Conservation (phyloP, 441 rosid genomes). For the Croton laevigatus region DNA sequence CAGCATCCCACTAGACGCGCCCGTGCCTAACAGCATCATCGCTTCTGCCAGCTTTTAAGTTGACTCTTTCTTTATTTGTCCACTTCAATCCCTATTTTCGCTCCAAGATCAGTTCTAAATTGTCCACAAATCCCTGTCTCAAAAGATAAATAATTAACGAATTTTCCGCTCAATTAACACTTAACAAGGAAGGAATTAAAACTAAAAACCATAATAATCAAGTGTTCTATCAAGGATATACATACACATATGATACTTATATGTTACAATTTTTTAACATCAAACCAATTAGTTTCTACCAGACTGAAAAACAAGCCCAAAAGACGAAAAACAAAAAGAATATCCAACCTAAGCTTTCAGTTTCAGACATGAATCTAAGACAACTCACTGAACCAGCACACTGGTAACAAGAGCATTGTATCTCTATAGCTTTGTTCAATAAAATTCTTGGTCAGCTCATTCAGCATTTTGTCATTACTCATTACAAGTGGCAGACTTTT, state of each 20-base stretch:
- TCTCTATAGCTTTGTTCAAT: not conserved
- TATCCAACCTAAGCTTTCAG: not conserved
- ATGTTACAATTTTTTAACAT: not conserved
- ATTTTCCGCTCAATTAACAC: too few species aligned
- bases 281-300: not conserved
- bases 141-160: too few species aligned
- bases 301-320: not conserved
- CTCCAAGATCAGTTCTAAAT: too few species aligned
- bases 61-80: too few species aligned
- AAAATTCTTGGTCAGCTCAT: not conserved
- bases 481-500: too few species aligned
- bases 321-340: not conserved
- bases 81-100: too few species aligned
- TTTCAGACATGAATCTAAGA: not conserved
- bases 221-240: not conserved
- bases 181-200: too few species aligned
- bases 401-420: not conserved
- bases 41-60: too few species aligned
- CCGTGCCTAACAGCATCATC: too few species aligned
- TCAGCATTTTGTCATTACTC: too few species aligned
- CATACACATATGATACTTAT: not conserved
- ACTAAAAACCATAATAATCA: not conserved
- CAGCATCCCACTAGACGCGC: too few species aligned
- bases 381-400: not conserved
- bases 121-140: too few species aligned